A percentile compares a stretch with the other conserved stretches of the same genome.
phyloP scores from a whole-genome alignment of 257 asterid genomes.

The Solanum verrucosum region DNA sequence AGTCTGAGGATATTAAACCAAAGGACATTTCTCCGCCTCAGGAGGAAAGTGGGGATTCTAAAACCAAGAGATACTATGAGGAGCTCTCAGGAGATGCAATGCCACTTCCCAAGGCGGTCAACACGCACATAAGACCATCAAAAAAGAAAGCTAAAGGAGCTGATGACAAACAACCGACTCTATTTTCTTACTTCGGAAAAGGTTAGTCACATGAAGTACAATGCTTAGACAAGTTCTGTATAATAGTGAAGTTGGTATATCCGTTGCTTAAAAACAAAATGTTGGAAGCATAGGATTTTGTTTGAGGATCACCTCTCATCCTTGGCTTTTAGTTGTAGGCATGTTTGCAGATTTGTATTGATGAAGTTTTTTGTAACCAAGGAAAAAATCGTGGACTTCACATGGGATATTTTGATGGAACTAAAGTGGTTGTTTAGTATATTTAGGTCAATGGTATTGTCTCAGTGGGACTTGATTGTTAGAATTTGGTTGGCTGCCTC shows the following conservation, averaged over 20 bases:
- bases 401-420: neutral
- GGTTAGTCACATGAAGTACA: conserved; percentile 9
- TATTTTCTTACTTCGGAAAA: conserved; percentile 68
- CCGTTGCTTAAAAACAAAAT: neutral
- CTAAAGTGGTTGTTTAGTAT: neutral
- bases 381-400: neutral
- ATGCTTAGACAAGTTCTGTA: neutral
- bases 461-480: neutral
- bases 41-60: neutral
- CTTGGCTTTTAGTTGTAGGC: neutral
- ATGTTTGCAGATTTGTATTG: neutral
- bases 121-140: neutral
- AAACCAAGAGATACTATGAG: conserved; percentile 21
- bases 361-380: neutral
- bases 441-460: neutral
- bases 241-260: neutral
- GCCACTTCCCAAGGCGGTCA: conserved; percentile 7
- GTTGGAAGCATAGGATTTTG: neutral
- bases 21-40: neutral
- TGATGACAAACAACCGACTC: conserved; percentile 49
- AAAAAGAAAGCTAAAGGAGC: conserved; percentile 16
- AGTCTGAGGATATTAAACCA: neutral
- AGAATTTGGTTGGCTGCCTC: neutral
- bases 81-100: conserved; percentile 15
- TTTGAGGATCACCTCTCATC: neutral